Evolutionary conservation across 2,329 filamentous ascomycete genomes (phyloP), one percentile per base, ranked within the genome.

Genomic region (Colletotrichum agaves): DNA sequence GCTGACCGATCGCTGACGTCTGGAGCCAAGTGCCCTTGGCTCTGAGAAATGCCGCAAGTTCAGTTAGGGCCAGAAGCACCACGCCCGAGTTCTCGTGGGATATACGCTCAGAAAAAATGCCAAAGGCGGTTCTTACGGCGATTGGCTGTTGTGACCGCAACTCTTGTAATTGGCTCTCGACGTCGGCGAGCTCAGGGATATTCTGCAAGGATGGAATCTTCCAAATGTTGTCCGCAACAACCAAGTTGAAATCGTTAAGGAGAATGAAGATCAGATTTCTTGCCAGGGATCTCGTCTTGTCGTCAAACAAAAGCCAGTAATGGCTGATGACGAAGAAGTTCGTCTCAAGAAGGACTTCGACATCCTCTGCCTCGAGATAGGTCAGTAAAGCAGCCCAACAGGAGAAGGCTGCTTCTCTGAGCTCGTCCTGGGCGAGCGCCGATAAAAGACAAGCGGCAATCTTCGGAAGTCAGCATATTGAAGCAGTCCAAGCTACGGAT

Each of bases 371-470:
- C 10, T 91, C 90, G 53, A 98, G 84, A 58, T 90, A 87, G 31
- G 81, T 86, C 17, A 98, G 85, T 80, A 99, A 90, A 8, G 90
- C 86, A 27, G 88, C 86, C 96, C 96, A 99, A 55, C 94, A 93
- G 4, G 87, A 88, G 73, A 98, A 94, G 2, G 94, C 93, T 33
- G 89, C 84, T 69, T 93, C 86, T 69, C 93, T 89, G n/a, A 99
- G 84, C 52, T 91, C 87, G 49, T 90, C 85, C 57, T 92, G 88
- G 15, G 91, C 86, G 67, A 98, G 86, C 0, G 94, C 94, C 21
- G 93, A 94, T 70, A 97, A 89, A 12, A 99, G 83, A 75, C 93
- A 98, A n/a, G 95, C 94, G 71, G 93, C 93, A 63, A 98, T 95
- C 90, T 95, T 73, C 62, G 23, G 3, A 7, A 10, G 23, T 69